phyloP scores from a whole-genome alignment of 331 rosid species.

The Acacia concinna region DNA sequence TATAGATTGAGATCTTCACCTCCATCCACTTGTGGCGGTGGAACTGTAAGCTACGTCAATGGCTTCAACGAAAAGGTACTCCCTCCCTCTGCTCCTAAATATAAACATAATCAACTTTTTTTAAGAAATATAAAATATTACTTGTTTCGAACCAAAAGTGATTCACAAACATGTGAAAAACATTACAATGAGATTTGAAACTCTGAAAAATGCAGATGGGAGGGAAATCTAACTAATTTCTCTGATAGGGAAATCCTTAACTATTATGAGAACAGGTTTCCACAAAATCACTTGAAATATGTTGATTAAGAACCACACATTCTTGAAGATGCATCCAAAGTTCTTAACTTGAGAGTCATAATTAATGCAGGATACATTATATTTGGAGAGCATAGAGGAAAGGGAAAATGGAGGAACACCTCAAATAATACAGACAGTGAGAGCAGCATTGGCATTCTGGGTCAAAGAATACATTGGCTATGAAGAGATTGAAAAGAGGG shows the following conservation, averaged over 20 bases:
- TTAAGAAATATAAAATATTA: too few relatives aligned
- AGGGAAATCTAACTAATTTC: not conserved
- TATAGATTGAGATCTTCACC: slow-evolving; percentile 56
- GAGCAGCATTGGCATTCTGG: slow-evolving; percentile 93
- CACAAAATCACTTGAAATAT: not conserved
- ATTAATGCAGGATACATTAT: slow-evolving; percentile 73
- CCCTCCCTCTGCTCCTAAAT: too few relatives aligned
- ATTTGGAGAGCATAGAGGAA: slow-evolving; percentile 67
- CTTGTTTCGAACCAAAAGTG: too few relatives aligned
- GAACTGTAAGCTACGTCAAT: slow-evolving; percentile 75
- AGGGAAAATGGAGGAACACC: slow-evolving; percentile 92
- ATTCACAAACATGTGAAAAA: not conserved
- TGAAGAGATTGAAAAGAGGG: slow-evolving; percentile 61
- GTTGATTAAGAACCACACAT: not conserved
- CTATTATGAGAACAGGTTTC: not conserved
- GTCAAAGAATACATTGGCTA: slow-evolving; percentile 69
- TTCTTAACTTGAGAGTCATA: not conserved
- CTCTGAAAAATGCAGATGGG: not conserved
- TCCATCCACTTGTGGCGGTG: slow-evolving; percentile 93
- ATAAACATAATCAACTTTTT: too few relatives aligned
- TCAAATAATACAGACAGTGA: slow-evolving; percentile 72
- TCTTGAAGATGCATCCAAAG: not conserved
- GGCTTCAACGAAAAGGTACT: slow-evolving; percentile 71
- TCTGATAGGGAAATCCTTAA: not conserved
- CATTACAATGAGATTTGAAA: not conserved